Percentiles rank a stretch among this genome's conserved stretches.
phyloP scores from a whole-genome alignment of 2,329 filamentous ascomycete species.

The Nemania sp. region DNA sequence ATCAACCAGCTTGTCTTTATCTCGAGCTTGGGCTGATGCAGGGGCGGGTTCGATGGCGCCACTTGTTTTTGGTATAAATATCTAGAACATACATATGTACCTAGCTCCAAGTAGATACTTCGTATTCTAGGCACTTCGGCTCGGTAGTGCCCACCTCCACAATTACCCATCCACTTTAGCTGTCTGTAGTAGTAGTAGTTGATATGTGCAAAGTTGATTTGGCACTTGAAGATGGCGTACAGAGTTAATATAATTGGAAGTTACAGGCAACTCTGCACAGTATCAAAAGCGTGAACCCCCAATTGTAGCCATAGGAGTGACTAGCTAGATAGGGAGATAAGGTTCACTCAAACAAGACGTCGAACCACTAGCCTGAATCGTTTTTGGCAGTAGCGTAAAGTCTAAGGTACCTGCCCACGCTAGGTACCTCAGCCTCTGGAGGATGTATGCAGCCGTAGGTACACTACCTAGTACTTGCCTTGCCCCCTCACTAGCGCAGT shows the following conservation, averaged over 20 bases:
- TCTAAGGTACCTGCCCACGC: background rate
- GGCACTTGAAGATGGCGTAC: background rate
- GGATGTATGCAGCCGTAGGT: background rate
- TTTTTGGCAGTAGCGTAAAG: background rate
- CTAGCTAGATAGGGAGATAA: conserved; percentile 12
- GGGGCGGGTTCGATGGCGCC: conserved; percentile 20
- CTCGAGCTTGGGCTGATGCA: conserved; percentile 20
- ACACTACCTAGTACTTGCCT: too few relatives aligned
- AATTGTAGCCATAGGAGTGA: background rate
- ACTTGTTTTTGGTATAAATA: background rate
- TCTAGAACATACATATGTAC: background rate
- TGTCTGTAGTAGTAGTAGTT: background rate
- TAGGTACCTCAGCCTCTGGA: background rate
- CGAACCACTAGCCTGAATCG: conserved; percentile 19
- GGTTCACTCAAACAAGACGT: conserved; percentile 27
- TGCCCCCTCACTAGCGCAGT: too few relatives aligned
- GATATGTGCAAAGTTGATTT: background rate
- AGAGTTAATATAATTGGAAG: background rate
- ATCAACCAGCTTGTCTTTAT: conserved; percentile 19
- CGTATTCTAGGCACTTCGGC: too few relatives aligned
- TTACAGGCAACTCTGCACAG: background rate
- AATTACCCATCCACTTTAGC: too few relatives aligned
- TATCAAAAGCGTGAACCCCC: background rate
- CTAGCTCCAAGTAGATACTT: background rate
- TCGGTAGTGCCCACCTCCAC: too few relatives aligned